Percentiles rank a stretch among this genome's conserved stretches.
These are phyloP conservation scores for Fusarium xylarioides DNA, from an alignment of 2,329 filamentous ascomycete genomes.

Conservation along the genomic window DNA sequence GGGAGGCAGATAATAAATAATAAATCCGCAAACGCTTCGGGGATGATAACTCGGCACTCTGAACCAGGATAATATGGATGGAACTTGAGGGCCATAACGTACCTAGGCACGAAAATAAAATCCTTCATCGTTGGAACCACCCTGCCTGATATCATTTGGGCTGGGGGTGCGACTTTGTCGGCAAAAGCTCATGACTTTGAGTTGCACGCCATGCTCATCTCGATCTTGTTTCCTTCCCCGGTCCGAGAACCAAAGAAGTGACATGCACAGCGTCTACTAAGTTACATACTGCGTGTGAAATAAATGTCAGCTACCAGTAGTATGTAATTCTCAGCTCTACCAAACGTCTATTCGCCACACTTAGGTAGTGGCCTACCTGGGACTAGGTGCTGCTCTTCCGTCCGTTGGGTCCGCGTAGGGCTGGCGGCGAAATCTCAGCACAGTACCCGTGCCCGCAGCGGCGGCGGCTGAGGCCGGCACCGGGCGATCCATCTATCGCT, in stretches of 20 bases:
- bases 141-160: not conserved
- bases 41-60: conserved; percentile 1
- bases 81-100: not conserved
- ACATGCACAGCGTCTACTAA: not conserved
- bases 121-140: not conserved
- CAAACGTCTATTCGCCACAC: not conserved
- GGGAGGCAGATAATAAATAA: not conserved
- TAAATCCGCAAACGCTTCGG: conserved; percentile 7
- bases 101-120: not conserved
- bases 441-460: conserved; percentile 17
- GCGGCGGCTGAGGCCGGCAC: conserved; percentile 26
- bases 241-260: not conserved
- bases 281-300: not conserved
- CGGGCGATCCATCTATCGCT: conserved; percentile 18
- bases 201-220: not conserved
- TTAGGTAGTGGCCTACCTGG: not conserved
- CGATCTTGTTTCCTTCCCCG: not conserved
- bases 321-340: not conserved
- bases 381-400: not conserved
- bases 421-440: conserved; percentile 13
- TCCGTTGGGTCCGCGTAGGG: conserved; percentile 20
- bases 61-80: not conserved
- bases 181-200: conserved; percentile 1
- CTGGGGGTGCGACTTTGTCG: conserved; percentile 1
- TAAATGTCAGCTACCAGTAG: not conserved